Evolutionary conservation across 148 eudicot species (phyloP), one percentile per base, ranked within the genome.

Genomic region (Silene uniflora): DNA sequence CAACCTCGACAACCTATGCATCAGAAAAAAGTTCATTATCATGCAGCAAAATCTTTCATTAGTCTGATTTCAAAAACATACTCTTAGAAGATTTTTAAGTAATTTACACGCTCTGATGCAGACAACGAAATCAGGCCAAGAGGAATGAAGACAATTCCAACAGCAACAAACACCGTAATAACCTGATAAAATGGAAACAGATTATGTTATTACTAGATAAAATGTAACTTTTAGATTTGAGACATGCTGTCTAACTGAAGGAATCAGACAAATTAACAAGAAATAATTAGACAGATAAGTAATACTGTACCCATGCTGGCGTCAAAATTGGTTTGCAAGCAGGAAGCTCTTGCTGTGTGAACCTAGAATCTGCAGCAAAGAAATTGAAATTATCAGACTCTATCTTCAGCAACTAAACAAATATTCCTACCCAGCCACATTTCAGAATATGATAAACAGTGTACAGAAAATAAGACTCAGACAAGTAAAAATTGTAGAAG

Each of bases 271-370:
- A 79, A 2, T 10, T 0, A 35, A 49, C 11, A 2, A 52, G 56
- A 52, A 52, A 52, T 52, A 14, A 55, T 35, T 21, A 60, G 62
- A 24, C 59, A 23, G 27, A 19, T 35, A 10, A 62, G 74, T 10
- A 54, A 35, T 8, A 60, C 46, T 82, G 35, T 89, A 93, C 98
- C 93, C 89, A 84, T 85, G 80, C 73, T 18, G 95, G 96, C 73
- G 98, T 89, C 78, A 93, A 71, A 64, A 90, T 87, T 62, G 98
- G 96, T 75, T 89, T 90, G 85, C 90, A 90, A 83, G 96, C 98
- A 29, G 98, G 90, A 81, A 93, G 98, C 76, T 93, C 98, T 83
- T 93, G 98, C 72, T 93, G 98, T 19, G 89, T 89, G 85, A 93
- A 93, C 80, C 67, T 86, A 21, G 91, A 90, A 93, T 93, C 98